These are phyloP conservation scores for Cucurbita argyrosperma DNA, from an alignment of 306 rosid genomes.

Conservation along the genomic window DNA sequence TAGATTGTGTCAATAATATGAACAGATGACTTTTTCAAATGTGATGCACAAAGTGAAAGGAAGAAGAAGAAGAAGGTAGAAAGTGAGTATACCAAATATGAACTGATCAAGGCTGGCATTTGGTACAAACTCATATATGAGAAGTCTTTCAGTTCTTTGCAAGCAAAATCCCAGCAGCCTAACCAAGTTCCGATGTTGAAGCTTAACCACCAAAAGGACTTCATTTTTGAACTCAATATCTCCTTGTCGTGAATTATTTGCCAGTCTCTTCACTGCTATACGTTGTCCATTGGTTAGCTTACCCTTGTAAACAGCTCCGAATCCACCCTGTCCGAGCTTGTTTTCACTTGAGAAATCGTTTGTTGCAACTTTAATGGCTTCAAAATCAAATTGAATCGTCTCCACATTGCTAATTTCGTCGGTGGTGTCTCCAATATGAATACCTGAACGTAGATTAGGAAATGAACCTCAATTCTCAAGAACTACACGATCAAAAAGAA, in stretches of 20 bases:
- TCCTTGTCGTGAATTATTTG: constrained; percentile 53
- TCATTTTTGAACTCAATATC: constrained; percentile 49
- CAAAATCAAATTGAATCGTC: neutral
- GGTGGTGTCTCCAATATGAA: neutral
- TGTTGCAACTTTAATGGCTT: neutral
- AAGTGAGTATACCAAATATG: constrained; percentile 29
- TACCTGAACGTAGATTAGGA: neutral
- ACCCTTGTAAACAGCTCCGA: constrained; percentile 15
- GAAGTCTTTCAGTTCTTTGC: constrained; percentile 26
- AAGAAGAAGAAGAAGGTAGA: neutral
- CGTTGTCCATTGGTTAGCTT: constrained; percentile 35
- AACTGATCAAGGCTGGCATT: constrained; percentile 5
- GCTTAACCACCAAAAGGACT: constrained; percentile 36
- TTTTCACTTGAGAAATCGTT: neutral
- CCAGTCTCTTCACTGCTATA: constrained; percentile 51
- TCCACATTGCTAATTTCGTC: neutral
- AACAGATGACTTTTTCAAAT: neutral
- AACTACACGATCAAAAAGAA: neutral
- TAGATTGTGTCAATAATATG: neutral
- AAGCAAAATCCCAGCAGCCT: constrained; percentile 43
- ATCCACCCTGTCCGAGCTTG: neutral
- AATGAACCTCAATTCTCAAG: neutral
- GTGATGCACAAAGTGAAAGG: neutral
- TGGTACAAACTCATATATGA: constrained; percentile 45
- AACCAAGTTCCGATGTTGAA: constrained; percentile 54